phyloP scores from a whole-genome alignment of 1,139 yeast species.

The Debaryomyces nepalensis region DNA sequence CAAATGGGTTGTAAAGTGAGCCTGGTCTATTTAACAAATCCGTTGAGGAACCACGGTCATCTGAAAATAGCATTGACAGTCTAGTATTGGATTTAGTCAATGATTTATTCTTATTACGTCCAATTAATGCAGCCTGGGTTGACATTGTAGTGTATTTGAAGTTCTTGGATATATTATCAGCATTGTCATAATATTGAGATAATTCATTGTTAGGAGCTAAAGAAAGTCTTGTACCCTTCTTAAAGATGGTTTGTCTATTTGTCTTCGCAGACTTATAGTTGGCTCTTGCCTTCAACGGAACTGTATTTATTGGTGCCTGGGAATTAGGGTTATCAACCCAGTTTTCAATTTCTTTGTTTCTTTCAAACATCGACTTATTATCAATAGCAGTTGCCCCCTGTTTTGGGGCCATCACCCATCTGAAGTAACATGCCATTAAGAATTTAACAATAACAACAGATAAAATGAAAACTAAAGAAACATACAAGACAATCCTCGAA shows the following conservation, averaged over 20 bases:
- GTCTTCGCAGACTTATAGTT: constrained; percentile 47
- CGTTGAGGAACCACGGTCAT: constrained; percentile 41
- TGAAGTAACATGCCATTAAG: constrained; percentile 83
- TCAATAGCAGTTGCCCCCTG: constrained; percentile 79
- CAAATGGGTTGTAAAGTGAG: constrained; percentile 47
- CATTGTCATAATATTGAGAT: constrained; percentile 45
- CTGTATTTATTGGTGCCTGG: constrained; percentile 54
- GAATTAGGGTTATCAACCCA: constrained; percentile 64
- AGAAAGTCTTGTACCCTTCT: constrained; percentile 41
- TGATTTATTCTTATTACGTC: constrained; percentile 26
- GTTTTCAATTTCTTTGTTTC: constrained; percentile 69
- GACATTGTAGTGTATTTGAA: constrained; percentile 61
- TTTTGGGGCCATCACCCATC: constrained; percentile 75
- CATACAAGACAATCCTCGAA: constrained; percentile 76
- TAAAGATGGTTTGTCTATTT: constrained; percentile 52
- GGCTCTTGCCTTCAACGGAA: constrained; percentile 57
- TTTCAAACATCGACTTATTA: constrained; percentile 47
- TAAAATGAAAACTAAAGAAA: constrained; percentile 82
- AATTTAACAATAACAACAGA: constrained; percentile 80
- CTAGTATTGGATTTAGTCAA: constrained; percentile 21
- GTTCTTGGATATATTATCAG: constrained; percentile 41
- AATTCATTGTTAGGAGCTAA: constrained; percentile 46
- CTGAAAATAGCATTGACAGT: constrained; percentile 34
- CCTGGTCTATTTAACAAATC: constrained; percentile 42
- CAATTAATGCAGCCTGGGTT: constrained; percentile 54